Base-by-base conservation (phyloP, 1,284 basidiomycete genomes). In the Ganoderma multipileum region DNA sequence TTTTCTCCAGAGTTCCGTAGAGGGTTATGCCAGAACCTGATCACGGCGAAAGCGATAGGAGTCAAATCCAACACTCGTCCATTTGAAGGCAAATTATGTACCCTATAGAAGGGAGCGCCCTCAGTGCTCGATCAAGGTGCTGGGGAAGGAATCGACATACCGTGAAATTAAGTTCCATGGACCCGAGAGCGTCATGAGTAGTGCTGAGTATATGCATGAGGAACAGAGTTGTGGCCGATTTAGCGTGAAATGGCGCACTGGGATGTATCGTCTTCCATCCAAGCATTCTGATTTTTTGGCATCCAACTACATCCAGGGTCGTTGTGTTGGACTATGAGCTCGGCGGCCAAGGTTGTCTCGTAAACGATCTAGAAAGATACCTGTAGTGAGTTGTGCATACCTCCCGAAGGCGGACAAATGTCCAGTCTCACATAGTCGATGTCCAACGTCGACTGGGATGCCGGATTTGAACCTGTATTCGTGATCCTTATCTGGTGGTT, bases 401-500 rank as follows among this genome's bases (percentile, higher is more conserved):
- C 33, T 2, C 1, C n/a, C 14, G 18, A 47, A 16, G 42, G 12
- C 18, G 63, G 47, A n/a, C 30, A 18, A 28, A 42, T n/a, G 42
- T 6, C 6, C 7, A 26, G 1, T 61, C 72, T 50, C 28, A 72
- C 73, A 36, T 69, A 67, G 41, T 69, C 68, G 41, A 77, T 39
- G 42, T 73, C 73, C 33, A 77, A 52, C 3, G 70, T 52, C 5
- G 68, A 54, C 20, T 36, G 64, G 0, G 61, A 3, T 18, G 58
- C 33, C 5, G 30, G 52, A 50, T 70, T 71, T 12, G 58, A 28
- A 50, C 74, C 64, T 9, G 59, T 60, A 28, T 75, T 76, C 18
- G 67, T 61, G 16, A 77, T 57, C 47, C 74, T 66, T 18, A 77
- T 39, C 33, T 71, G 66, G 63, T 77, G 76, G 1, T 61, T 9